Percentiles rank a stretch among this genome's conserved stretches.
Evolutionary conservation across 1,284 basidiomycete species (phyloP).

Genomic region (Meripilus lineatus): DNA sequence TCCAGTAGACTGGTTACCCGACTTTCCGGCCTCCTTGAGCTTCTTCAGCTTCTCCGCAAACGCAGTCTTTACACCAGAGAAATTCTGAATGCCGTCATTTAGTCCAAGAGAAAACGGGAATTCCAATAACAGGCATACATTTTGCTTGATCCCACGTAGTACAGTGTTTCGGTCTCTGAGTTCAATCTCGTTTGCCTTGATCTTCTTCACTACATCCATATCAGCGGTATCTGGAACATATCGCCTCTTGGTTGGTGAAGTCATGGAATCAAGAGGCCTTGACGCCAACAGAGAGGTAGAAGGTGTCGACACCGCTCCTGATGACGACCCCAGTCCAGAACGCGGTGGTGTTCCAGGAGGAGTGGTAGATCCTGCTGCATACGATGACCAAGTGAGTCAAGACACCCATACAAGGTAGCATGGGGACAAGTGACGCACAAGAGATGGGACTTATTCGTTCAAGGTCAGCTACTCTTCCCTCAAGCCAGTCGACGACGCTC

Average conservation of each 20-base stretch:
- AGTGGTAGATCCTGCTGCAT: conserved; percentile 44
- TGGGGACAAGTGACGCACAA: conserved; percentile 37
- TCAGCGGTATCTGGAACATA: conserved; percentile 79
- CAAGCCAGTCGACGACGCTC: conserved; percentile 78
- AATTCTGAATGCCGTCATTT: conserved; percentile 52
- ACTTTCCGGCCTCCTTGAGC: conserved; percentile 56
- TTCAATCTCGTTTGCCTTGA: conserved; percentile 69
- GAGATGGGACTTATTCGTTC: conserved; percentile 52
- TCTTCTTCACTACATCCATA: conserved; percentile 79
- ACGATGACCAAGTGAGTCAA: not conserved
- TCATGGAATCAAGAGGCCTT: conserved; percentile 32
- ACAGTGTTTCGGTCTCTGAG: conserved; percentile 73
- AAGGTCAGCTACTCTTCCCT: conserved; percentile 55
- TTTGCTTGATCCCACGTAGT: conserved; percentile 69
- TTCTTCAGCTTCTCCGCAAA: conserved; percentile 76
- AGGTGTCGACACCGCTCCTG: no score
- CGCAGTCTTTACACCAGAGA: conserved; percentile 53
- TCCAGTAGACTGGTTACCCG: conserved; percentile 35
- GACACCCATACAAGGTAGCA: not conserved
- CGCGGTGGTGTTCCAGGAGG: conserved; percentile 62
- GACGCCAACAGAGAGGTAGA: no score
- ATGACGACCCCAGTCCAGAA: no score
- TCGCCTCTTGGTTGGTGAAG: conserved; percentile 61
- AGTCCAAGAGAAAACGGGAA: not conserved
- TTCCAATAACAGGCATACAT: conserved; percentile 43